These are phyloP conservation scores for Lotmaria passim DNA, from an alignment of 208 protist species.

Conservation along the genomic window DNA sequence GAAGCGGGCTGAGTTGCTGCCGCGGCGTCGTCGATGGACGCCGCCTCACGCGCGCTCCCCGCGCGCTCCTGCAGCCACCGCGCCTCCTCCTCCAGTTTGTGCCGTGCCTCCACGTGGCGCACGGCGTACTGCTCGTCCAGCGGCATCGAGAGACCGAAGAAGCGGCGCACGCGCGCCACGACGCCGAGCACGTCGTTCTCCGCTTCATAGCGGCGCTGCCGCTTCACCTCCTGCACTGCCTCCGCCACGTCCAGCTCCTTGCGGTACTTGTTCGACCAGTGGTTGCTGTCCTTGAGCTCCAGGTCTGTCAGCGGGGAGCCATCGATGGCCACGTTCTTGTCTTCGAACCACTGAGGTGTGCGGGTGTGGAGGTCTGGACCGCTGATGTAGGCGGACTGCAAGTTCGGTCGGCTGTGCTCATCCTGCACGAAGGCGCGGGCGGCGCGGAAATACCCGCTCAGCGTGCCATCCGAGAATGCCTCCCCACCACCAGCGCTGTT, in stretches of 20 bases:
- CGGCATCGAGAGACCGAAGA: slow-evolving; percentile 47
- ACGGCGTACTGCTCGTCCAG: slow-evolving; percentile 58
- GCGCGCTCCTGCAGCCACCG: slow-evolving; percentile 14
- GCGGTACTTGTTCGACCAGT: slow-evolving; percentile 64
- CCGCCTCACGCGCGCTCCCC: background rate
- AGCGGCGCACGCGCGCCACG: slow-evolving; percentile 44
- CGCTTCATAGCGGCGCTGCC: slow-evolving; percentile 48
- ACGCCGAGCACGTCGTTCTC: slow-evolving; percentile 68
- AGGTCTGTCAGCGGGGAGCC: slow-evolving; percentile 65
- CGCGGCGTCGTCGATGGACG: background rate
- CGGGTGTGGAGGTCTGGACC: slow-evolving; percentile 62
- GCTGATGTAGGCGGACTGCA: slow-evolving; percentile 19
- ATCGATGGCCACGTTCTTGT: slow-evolving; percentile 80
- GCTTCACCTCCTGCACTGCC: slow-evolving; percentile 69
- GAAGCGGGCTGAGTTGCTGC: background rate
- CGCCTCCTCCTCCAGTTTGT: slow-evolving; percentile 44
- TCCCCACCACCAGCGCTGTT: slow-evolving; percentile 38
- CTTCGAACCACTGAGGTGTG: slow-evolving; percentile 78
- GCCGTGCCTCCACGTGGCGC: slow-evolving; percentile 40
- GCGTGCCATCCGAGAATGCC: slow-evolving; percentile 15
- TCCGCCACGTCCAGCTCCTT: slow-evolving; percentile 78
- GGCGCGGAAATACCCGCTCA: slow-evolving; percentile 5
- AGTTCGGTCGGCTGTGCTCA: slow-evolving; percentile 23
- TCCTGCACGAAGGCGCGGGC: slow-evolving; percentile 33
- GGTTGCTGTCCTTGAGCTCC: slow-evolving; percentile 31